phyloP scores from a whole-genome alignment of 345 rosid species.

The Eucalyptus leucophloia region DNA sequence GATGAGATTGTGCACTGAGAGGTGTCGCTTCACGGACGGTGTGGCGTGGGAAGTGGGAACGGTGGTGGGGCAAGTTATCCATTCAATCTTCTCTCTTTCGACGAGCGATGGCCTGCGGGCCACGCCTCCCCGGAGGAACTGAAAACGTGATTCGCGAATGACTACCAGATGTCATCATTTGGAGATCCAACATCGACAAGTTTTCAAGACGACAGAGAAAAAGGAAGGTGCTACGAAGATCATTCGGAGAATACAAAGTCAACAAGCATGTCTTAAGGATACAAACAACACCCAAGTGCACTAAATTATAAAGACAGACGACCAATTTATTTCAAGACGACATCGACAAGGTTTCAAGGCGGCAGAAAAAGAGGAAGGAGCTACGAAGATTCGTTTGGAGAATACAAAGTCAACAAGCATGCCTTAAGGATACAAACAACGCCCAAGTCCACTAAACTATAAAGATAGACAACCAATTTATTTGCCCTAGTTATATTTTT shows the following conservation, averaged over 20 bases:
- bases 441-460: neutral
- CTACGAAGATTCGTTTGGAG: neutral
- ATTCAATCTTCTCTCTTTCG: neutral
- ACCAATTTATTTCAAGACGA: neutral
- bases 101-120: neutral
- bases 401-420: neutral
- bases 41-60: neutral
- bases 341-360: neutral
- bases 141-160: neutral
- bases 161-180: neutral
- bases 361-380: neutral
- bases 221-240: neutral
- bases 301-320: neutral
- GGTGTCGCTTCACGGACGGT: neutral
- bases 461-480: neutral
- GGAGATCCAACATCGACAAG: neutral
- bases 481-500: neutral
- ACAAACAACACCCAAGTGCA: neutral
- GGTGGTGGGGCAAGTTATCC: neutral
- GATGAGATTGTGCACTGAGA: neutral
- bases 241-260: neutral
- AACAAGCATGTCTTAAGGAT: neutral
- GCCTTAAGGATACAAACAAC: neutral
- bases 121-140: neutral
- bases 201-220: neutral